phyloP scores from a whole-genome alignment of 2,329 filamentous ascomycete species.

The Diplodia intermedia region DNA sequence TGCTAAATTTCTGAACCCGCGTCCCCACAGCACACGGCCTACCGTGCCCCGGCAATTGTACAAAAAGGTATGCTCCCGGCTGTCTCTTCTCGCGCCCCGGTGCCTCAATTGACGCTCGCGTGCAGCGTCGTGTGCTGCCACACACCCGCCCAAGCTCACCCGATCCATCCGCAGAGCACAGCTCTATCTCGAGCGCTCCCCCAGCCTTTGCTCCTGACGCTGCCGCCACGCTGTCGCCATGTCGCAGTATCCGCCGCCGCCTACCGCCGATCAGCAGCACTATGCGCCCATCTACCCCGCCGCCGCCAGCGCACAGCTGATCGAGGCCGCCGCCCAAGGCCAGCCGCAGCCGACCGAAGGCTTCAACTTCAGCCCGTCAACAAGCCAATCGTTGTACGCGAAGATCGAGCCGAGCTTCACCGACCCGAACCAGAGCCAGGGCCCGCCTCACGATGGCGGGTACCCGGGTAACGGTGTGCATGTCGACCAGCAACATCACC shows the following conservation, averaged over 20 bases:
- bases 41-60: slow-evolving; percentile 23
- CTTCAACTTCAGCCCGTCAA: slow-evolving; percentile 31
- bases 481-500: slow-evolving; percentile 31
- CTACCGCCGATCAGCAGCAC: slow-evolving; percentile 41
- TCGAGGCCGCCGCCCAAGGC: slow-evolving; percentile 33
- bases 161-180: slow-evolving; percentile 24
- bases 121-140: slow-evolving; percentile 11
- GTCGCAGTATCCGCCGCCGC: slow-evolving; percentile 40
- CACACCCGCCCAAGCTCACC: slow-evolving; percentile 18
- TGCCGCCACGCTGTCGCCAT: slow-evolving; percentile 17
- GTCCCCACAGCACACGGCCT: slow-evolving; percentile 26
- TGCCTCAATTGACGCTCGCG: slow-evolving; percentile 20
- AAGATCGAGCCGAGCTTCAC: slow-evolving; percentile 33
- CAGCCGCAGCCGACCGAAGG: slow-evolving; percentile 33
- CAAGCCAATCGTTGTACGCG: slow-evolving; percentile 35
- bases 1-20: slow-evolving; percentile 30
- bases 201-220: neutral
- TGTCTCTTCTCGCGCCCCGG: neutral
- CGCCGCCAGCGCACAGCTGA: slow-evolving; percentile 35
- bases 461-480: slow-evolving; percentile 28
- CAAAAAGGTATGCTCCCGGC: neutral
- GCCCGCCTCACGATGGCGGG: slow-evolving; percentile 22
- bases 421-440: slow-evolving; percentile 32
- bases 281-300: slow-evolving; percentile 46
- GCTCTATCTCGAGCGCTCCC: neutral